These are phyloP conservation scores for Carnegiea gigantea DNA, from an alignment of 179 eudicot species.

Conservation along the genomic window DNA sequence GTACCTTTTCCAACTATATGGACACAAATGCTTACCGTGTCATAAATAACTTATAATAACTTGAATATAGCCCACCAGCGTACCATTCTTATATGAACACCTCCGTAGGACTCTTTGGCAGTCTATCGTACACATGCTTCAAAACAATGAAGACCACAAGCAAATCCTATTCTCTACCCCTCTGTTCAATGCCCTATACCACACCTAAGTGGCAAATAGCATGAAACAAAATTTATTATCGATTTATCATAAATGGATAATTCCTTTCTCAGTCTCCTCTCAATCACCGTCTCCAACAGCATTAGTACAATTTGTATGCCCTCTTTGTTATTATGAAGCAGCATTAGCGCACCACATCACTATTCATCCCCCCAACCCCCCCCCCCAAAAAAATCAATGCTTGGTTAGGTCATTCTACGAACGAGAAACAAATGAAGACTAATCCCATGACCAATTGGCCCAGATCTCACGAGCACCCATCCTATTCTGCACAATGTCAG, in stretches of 20 bases:
- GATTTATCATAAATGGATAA: background rate
- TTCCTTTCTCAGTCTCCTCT: background rate
- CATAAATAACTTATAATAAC: background rate
- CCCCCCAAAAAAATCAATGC: background rate
- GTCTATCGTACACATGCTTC: too few species aligned
- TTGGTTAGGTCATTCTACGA: background rate
- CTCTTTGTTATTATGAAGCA: background rate
- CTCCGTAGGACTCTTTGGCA: too few species aligned
- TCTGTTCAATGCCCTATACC: background rate
- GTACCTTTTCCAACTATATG: background rate
- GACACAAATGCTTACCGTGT: background rate
- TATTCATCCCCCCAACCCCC: background rate
- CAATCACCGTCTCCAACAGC: background rate
- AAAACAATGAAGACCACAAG: too few species aligned
- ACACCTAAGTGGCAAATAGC: background rate
- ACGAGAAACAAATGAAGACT: too few species aligned
- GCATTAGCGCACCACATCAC: background rate
- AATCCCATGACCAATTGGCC: background rate
- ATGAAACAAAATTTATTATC: background rate
- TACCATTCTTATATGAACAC: too few species aligned
- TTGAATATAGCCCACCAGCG: too few species aligned
- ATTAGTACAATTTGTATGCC: background rate
- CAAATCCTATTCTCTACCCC: background rate
- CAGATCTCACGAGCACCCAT: background rate
- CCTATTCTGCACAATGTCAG: background rate